phyloP scores from a whole-genome alignment of 306 rosid species.

The cucumber (Cucumis sativus) region Cucumber_9930_V3 NC_026658.2:20137501-20138000 shows the following conservation, averaged over 20 bases:
- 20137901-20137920: not conserved
- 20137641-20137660: not conserved
- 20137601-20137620: slow-evolving; percentile 92
- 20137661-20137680: slow-evolving; percentile 14
- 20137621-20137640: slow-evolving; percentile 44
- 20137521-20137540: slow-evolving; percentile 46
- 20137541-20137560: slow-evolving; percentile 63
- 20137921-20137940: too few species aligned
- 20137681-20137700: slow-evolving; percentile 1
- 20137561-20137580: slow-evolving; percentile 70
- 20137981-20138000: too few species aligned
- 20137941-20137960: too few species aligned
- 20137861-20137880: slow-evolving; percentile 30
- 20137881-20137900: slow-evolving; percentile 35
- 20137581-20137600: slow-evolving; percentile 97
- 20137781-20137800: slow-evolving; percentile 84
- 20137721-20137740: slow-evolving; percentile 35
- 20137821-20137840: slow-evolving; percentile 85
- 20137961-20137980: too few species aligned
- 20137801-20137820: slow-evolving; percentile 85
- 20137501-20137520: slow-evolving; percentile 66
- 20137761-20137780: slow-evolving; percentile 96
- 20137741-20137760: slow-evolving; percentile 43
- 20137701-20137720: slow-evolving; percentile 24
- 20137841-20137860: slow-evolving; percentile 49